Evolutionary conservation across 1,139 yeast genomes (phyloP), one percentile per base, ranked within the genome.

Genomic region (Debaryomyces nepalensis): DNA sequence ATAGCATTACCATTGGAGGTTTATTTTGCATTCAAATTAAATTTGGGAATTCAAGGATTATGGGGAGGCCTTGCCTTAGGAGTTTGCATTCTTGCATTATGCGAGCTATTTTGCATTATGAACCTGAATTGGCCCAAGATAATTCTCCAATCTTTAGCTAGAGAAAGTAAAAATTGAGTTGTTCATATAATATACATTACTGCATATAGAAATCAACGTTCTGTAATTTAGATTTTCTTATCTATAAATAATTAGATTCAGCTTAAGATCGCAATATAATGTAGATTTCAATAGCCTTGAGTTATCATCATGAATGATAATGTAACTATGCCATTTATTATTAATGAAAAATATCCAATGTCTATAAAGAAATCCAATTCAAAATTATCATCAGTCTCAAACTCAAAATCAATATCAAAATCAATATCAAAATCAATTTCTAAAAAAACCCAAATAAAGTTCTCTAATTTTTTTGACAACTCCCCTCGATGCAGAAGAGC

Each of bases 1-100:
- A 2, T 32, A 20, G 35, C 35, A 6, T 32, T 32, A 32, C 35
- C 35, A n/a, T 11, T 32, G 14, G 35, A 32, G 14, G 23, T 19
- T n/a, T 10, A 18, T 20, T 32, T 32, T 5, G 35, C 26, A 32
- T 32, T 32, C 35, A 19, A 8, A 18, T 32, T 21, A 12, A 32
- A 32, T 11, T n/a, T 20, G 26, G 35, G 35, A 9, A 32, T 32
- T 32, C 11, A 18, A 4, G 35, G 35, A 10, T 32, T 32, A 12
- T 32, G 35, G 35, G 14, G 5, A 8, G 35, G 35, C 10, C 35
- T 32, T 32, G 26, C 26, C 10, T 23, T 23, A n/a, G 26, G 26
- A 2, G 26, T 23, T 5, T 29, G 12, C 15, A 9, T 14, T 7
- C 32, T 29, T 29, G 32, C 32, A 15, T 29, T n/a, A 29, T 29